Evolutionary conservation across 1,139 yeast species (phyloP), one percentile per base, ranked within the genome.

Genomic region (Blastobotrys capitulatus): DNA sequence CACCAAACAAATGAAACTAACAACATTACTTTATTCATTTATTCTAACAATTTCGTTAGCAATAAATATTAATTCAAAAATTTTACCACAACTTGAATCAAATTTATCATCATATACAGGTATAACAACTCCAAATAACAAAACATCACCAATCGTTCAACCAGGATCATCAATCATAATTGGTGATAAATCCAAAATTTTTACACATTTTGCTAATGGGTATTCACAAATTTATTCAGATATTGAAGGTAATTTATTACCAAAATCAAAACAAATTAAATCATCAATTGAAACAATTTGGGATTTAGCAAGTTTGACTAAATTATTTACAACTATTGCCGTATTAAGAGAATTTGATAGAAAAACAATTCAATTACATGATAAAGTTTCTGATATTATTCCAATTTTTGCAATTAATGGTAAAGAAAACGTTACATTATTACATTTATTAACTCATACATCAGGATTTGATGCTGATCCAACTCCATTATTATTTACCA

Each of bases 401-500:
- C 51, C 54, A 8, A 40, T 38, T 15, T 52, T 54, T 42, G 51
- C 49, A 22, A 43, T 46, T 35, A 45, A 48, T 31, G 44, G 41
- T 16, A 53, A 53, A 35, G 46, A 50, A 22, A 44, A 45, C 18
- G 47, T 55, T 25, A 52, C 52, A 9, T 44, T 55, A 25, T 20
- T 40, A 27, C 57, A 55, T 10, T 38, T 55, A 32, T 27, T 55
- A 47, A 55, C 58, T 4, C 58, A 55, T 47, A 54, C 56, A n/a
- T 43, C 50, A 32, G 58, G 58, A 13, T 54, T 53, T 27, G 51
- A 52, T 16, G 48, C 55, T 15, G 56, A 54, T 20, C 58, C 58
- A 12, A 31, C 32, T 16, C 57, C 57, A 4, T 45, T 54, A 22
- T 27, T 40, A 18, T 40, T 37, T 26, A 43, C 45, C 8, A 37